These are phyloP conservation scores for Hanseniaspora pseudoguilliermondii DNA, from an alignment of 805 yeast species.

Conservation along the genomic window DNA sequence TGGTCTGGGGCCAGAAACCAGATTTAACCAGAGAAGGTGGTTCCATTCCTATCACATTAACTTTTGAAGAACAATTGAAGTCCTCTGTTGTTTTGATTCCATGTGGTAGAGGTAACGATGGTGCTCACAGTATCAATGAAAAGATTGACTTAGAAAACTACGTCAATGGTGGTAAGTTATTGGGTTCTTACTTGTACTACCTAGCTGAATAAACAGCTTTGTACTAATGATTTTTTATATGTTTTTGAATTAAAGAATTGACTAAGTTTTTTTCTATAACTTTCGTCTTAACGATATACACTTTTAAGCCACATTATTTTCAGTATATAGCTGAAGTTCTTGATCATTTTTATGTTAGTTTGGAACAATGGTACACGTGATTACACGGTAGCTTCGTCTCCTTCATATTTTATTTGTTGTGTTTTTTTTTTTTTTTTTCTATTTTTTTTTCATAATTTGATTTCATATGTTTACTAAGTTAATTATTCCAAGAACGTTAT, in stretches of 20 bases:
- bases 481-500: not conserved
- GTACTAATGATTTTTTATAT: not conserved
- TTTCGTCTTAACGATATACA: too few species aligned
- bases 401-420: too few species aligned
- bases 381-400: too few species aligned
- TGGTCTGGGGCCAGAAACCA: slow-evolving; percentile 90
- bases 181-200: slow-evolving; percentile 87
- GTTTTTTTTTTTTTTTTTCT: too few species aligned
- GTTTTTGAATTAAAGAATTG: too few species aligned
- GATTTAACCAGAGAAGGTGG: slow-evolving; percentile 99
- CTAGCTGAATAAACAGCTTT: slow-evolving; percentile 35
- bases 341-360: not conserved
- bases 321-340: too few species aligned
- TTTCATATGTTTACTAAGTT: too few species aligned
- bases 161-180: slow-evolving; percentile 84
- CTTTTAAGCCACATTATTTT: too few species aligned
- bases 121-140: slow-evolving; percentile 97
- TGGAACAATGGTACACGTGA: not conserved
- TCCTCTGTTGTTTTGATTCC: slow-evolving; percentile 83
- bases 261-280: too few species aligned
- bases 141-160: slow-evolving; percentile 80
- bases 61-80: slow-evolving; percentile 78
- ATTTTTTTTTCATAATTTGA: too few species aligned
- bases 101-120: slow-evolving; percentile 98
- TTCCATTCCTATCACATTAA: slow-evolving; percentile 89